A percentile compares a stretch with the other conserved stretches of the same genome.
Conservation (phyloP, 2,329 filamentous ascomycete species). For the Sarocladiaceae sp. region DNA sequence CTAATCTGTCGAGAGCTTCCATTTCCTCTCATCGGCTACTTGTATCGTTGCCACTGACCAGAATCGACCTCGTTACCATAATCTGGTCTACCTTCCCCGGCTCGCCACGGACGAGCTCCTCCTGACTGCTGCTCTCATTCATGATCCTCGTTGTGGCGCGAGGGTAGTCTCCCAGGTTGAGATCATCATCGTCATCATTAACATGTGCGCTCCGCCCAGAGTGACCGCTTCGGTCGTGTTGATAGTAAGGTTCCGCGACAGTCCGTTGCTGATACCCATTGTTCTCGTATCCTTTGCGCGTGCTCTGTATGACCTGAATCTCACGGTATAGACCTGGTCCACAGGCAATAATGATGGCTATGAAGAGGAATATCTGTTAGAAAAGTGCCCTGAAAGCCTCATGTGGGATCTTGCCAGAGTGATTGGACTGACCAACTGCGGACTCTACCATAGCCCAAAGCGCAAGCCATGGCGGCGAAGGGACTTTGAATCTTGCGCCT, state of each 20-base stretch:
- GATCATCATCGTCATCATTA: not conserved
- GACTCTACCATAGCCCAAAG: conserved; percentile 12
- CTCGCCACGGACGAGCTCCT: conserved; percentile 9
- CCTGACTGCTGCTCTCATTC: conserved; percentile 10
- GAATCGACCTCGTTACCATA: conserved; percentile 10
- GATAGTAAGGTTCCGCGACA: not conserved
- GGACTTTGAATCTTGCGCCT: conserved; percentile 6
- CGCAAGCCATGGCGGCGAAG: conserved; percentile 12
- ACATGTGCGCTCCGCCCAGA: not conserved
- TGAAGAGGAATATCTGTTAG: not conserved
- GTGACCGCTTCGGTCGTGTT: not conserved
- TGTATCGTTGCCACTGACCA: not conserved
- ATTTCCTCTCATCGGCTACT: not conserved
- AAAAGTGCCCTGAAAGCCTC: not conserved
- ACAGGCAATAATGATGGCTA: conserved; percentile 12
- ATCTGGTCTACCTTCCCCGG: conserved; percentile 1
- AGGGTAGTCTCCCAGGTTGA: conserved; percentile 6
- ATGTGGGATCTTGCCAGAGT: not conserved
- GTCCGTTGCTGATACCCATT: conserved; percentile 6
- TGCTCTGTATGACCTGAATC: conserved; percentile 8
- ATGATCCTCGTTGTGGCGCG: conserved; percentile 1
- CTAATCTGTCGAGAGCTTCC: no score
- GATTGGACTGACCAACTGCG: conserved; percentile 8
- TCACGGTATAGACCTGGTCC: conserved; percentile 12
- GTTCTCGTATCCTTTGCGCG: conserved; percentile 4